These are phyloP conservation scores for Toxoplasma gondii DNA, from an alignment of 169 alveolate species.

Conservation along the genomic window DNA sequence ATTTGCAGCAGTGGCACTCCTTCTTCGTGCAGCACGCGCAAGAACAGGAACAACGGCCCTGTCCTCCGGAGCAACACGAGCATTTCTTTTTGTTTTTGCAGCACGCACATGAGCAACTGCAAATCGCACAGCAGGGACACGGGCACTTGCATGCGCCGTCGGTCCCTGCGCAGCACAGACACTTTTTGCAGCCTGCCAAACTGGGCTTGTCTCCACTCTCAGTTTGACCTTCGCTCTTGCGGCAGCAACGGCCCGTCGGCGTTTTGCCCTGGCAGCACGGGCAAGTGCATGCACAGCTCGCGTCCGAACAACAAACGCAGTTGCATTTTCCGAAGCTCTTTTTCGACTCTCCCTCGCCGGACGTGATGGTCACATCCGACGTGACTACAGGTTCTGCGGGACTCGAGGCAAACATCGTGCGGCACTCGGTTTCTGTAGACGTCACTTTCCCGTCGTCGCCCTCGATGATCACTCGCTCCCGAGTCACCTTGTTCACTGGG, in stretches of 20 bases:
- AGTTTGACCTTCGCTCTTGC: not conserved
- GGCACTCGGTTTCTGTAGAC: not conserved
- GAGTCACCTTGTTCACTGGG: not conserved
- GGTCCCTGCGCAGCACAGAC: not conserved
- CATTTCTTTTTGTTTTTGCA: slow-evolving; percentile 1
- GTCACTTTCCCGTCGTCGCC: slow-evolving; percentile 12
- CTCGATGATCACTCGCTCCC: not conserved
- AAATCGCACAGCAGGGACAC: not conserved
- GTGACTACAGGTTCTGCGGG: not conserved
- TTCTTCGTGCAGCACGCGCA: not conserved
- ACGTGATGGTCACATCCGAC: not conserved
- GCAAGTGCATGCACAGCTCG: not conserved
- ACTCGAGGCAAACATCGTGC: not conserved
- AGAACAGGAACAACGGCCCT: not conserved
- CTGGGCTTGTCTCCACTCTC: not conserved
- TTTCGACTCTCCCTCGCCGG: not conserved
- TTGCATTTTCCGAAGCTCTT: not conserved
- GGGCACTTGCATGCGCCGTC: not conserved
- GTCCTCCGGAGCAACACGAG: not conserved
- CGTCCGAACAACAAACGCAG: not conserved
- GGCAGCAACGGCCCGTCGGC: not conserved
- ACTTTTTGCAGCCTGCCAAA: not conserved
- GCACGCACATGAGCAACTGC: not conserved
- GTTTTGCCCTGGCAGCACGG: not conserved
- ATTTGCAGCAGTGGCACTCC: not conserved